Evolutionary conservation across 1,284 basidiomycete species (phyloP).

Genomic region (Puccinia coronata): DNA sequence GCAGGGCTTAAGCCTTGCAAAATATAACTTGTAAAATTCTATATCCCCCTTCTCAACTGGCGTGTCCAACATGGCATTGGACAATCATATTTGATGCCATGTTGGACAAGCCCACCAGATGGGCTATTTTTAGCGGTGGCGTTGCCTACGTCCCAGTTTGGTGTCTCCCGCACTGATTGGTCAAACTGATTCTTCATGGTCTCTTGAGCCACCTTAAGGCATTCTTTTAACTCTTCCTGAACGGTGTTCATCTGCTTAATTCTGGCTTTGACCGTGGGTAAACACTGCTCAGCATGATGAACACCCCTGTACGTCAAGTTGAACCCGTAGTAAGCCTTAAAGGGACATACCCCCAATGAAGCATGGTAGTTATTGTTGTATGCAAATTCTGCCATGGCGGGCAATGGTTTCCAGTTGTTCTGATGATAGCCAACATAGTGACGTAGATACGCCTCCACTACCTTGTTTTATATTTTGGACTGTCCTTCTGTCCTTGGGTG

Average conservation of each 20-base stretch:
- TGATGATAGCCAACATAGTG: constrained; percentile 50
- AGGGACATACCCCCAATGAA: constrained; percentile 58
- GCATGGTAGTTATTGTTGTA: constrained; percentile 58
- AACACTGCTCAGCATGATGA: neutral
- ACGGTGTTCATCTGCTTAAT: neutral
- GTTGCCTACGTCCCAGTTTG: neutral
- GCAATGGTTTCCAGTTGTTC: constrained; percentile 54
- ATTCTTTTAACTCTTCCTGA: neutral
- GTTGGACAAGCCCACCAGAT: too few relatives aligned
- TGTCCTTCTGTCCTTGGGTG: too few relatives aligned
- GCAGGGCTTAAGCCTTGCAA: too few relatives aligned
- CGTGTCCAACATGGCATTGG: too few relatives aligned
- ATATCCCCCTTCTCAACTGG: too few relatives aligned
- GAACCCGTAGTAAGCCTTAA: neutral
- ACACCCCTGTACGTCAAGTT: neutral
- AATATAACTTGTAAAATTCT: too few relatives aligned
- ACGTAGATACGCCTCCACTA: constrained; percentile 49
- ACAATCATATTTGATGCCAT: too few relatives aligned
- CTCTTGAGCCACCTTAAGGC: too few relatives aligned
- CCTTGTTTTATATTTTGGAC: too few relatives aligned
- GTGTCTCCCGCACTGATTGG: neutral
- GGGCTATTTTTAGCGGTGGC: too few relatives aligned
- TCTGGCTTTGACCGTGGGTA: neutral
- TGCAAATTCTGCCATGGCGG: constrained; percentile 55
- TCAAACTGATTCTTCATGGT: too few relatives aligned